These are phyloP conservation scores for Sporisorium reilianum DNA, from an alignment of 1,284 basidiomycete species.

Conservation along the genomic window DNA sequence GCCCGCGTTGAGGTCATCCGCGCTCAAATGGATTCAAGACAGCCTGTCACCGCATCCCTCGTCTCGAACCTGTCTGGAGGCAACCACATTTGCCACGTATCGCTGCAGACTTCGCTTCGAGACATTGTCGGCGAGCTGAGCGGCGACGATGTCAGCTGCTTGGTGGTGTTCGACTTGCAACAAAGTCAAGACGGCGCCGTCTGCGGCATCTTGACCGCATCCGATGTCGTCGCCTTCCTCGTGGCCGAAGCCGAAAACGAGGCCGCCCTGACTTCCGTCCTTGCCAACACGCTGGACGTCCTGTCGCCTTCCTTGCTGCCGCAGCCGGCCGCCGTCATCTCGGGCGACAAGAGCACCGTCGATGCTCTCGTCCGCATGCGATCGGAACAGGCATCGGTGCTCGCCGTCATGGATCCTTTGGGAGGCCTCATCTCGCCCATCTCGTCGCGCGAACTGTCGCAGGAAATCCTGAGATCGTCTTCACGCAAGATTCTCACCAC, in stretches of 20 bases:
- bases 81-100: constrained; percentile 26
- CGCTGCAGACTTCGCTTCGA: constrained; percentile 18
- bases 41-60: constrained; percentile 19
- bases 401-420: constrained; percentile 42
- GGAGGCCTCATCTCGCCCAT: constrained; percentile 48
- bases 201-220: constrained; percentile 39
- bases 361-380: constrained; percentile 51
- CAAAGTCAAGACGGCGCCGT: constrained; percentile 21
- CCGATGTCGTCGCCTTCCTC: constrained; percentile 38
- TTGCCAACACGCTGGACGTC: constrained; percentile 21
- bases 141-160: constrained; percentile 24
- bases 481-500: constrained; percentile 51
- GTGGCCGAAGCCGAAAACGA: constrained; percentile 29
- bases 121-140: constrained; percentile 23
- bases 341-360: constrained; percentile 40
- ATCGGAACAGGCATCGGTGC: constrained; percentile 24
- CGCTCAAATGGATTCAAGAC: constrained; percentile 10
- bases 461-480: constrained; percentile 35
- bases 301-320: constrained; percentile 13
- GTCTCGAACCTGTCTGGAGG: constrained; percentile 39
- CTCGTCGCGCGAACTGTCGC: constrained; percentile 38
- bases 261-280: constrained; percentile 12
- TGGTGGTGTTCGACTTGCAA: constrained; percentile 24
- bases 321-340: constrained; percentile 35
- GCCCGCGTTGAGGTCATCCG: constrained; percentile 12